Conservation (phyloP, 257 asterid genomes). For the Striga asiatica region DNA sequence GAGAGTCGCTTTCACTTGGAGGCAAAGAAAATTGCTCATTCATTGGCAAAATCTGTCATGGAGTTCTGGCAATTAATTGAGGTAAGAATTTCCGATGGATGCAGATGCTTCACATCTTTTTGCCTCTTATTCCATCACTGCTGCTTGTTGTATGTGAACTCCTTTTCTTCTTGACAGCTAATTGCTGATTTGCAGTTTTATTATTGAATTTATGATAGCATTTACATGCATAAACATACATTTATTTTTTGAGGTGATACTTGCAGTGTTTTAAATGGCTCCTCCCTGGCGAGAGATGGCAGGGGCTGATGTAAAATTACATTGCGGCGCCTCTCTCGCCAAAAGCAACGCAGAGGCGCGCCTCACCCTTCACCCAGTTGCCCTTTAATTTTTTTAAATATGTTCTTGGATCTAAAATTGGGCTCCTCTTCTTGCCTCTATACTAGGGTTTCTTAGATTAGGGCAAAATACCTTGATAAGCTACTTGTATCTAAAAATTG, state of each 20-base stretch:
- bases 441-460: no score
- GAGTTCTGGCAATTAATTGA: conserved; percentile 76
- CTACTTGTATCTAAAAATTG: no score
- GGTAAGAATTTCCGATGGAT: conserved; percentile 29
- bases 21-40: conserved; percentile 51
- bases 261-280: no score
- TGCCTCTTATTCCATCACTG: not conserved
- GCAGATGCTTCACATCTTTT: not conserved
- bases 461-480: no score
- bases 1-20: conserved; percentile 30
- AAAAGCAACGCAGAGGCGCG: no score
- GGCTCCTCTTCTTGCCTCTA: no score
- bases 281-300: no score
- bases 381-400: no score
- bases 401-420: no score
- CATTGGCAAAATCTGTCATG: conserved; percentile 61
- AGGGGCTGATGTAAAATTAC: no score
- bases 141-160: not conserved
- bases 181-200: conserved; percentile 12
- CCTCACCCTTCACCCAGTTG: no score
- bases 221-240: not conserved
- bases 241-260: conserved; percentile 1
- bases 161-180: not conserved
- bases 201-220: not conserved
- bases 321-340: no score